Evolutionary conservation across 768 basidiomycete genomes (phyloP).

Genomic region (Boletus coccyginus): DNA sequence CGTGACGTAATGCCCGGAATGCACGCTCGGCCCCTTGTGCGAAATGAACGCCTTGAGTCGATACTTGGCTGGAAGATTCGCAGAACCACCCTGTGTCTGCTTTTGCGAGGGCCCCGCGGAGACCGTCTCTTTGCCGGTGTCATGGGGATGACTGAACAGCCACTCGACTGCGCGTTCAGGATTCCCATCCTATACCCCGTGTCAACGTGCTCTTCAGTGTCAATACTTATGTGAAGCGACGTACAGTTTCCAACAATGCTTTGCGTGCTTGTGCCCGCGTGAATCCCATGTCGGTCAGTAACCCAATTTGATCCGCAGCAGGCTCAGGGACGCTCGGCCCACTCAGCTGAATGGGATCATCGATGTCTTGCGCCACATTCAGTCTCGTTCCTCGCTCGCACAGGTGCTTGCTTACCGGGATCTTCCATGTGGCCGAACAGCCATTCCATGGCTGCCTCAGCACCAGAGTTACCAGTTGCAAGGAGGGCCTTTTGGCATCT

Average conservation of each 20-base stretch:
- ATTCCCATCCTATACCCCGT: constrained; percentile 53
- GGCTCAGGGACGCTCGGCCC: constrained; percentile 48
- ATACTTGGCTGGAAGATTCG: constrained; percentile 57
- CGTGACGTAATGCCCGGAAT: constrained; percentile 92
- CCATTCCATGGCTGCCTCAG: constrained; percentile 94
- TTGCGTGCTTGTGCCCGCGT: constrained; percentile 78
- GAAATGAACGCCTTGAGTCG: too few species aligned
- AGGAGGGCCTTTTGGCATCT: constrained; percentile 89
- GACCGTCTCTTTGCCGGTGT: constrained; percentile 59
- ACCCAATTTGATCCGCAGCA: constrained; percentile 62
- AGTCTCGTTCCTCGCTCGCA: neutral
- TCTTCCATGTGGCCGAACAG: constrained; percentile 95
- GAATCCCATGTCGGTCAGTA: constrained; percentile 93
- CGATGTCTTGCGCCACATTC: constrained; percentile 64
- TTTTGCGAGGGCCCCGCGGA: constrained; percentile 22
- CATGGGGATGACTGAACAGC: constrained; percentile 93
- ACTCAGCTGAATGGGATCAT: constrained; percentile 58
- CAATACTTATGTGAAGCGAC: constrained; percentile 22
- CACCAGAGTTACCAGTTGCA: constrained; percentile 74
- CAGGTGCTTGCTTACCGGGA: constrained; percentile 49
- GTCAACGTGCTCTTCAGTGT: neutral
- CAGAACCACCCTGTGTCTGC: constrained; percentile 41
- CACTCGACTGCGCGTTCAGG: constrained; percentile 90
- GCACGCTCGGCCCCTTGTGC: too few species aligned
- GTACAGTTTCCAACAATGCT: constrained; percentile 81